Evolutionary conservation across 441 rosid genomes (phyloP), one percentile per base, ranked within the genome.

Genomic region (Adansonia madagascariensis): DNA sequence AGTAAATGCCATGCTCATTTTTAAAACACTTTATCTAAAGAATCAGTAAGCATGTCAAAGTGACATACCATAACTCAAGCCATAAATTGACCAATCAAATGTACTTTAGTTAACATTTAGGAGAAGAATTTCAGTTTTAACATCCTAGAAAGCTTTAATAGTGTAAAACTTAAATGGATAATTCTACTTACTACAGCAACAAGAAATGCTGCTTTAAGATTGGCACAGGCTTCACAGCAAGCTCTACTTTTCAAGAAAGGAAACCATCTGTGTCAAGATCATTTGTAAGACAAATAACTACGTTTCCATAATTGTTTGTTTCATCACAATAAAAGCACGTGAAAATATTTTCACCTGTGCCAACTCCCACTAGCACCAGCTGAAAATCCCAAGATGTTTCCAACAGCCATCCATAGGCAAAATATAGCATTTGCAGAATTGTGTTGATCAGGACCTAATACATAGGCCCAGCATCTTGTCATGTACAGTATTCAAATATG

Each of bases 381-480:
- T 66, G 99, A 95, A 90, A 94, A 95, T 78, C 99, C 99, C 75
- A 95, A 86, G 68, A 95, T 87, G 81, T 94, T 95, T 72, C 98
- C 98, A 75, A 92, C 92, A 79, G 97, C 98, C 99, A 95, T 94
- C 98, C 99, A 94, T 15, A 88, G 86, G 82, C 98, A 92, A 86
- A 95, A 95, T 63, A 95, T 84, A 82, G 99, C 97, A 84, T 95
- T 95, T 77, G 97, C 90, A 62, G 92, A 83, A 85, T 94, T 95
- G 60, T 88, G 91, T 89, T 94, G 98, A 78, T 95, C 97, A 77
- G 97, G 92, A 84, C 97, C 99, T 94, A 81, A 62, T 57, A 31
- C 61, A 82, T 27, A 73, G 77, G n/a, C 52, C 61, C 27, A 24
- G 27, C 50, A 80, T 77, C 74, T 63, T 68, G 76, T 78, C 71